Evolutionary conservation across 768 basidiomycete genomes (phyloP).

Genomic region (Exsudoporus frostii): DNA sequence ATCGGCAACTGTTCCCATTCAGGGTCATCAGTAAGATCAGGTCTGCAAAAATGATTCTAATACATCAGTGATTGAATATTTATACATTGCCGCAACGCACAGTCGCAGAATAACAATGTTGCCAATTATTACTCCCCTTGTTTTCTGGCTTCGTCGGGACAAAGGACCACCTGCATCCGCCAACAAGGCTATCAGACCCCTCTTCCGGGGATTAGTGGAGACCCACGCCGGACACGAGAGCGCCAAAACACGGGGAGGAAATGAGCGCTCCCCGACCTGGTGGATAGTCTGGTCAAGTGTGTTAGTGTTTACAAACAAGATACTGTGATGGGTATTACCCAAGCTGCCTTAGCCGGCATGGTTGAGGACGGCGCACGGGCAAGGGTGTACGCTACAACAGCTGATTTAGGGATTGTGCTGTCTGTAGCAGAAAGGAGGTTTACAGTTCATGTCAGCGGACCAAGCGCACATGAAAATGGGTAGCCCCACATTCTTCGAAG

Average conservation of each 20-base stretch:
- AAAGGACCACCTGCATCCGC: slow-evolving; percentile 45
- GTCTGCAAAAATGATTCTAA: slow-evolving; percentile 34
- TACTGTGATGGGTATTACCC: slow-evolving; percentile 35
- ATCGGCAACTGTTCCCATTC: slow-evolving; percentile 50
- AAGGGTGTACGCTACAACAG: slow-evolving; percentile 31
- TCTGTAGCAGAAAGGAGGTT: slow-evolving; percentile 43
- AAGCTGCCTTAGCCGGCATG: slow-evolving; percentile 26
- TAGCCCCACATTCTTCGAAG: slow-evolving; percentile 55
- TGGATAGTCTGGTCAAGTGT: slow-evolving; percentile 13
- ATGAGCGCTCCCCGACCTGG: slow-evolving; percentile 37
- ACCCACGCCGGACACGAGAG: slow-evolving; percentile 40
- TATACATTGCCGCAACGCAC: slow-evolving; percentile 32
- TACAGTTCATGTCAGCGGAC: background rate
- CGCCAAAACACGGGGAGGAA: slow-evolving; percentile 44
- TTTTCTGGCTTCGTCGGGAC: slow-evolving; percentile 29
- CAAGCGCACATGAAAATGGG: background rate
- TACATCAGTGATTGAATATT: background rate
- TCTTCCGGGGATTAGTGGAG: slow-evolving; percentile 28
- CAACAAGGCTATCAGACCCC: slow-evolving; percentile 45
- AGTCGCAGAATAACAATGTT: slow-evolving; percentile 48
- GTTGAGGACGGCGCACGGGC: slow-evolving; percentile 31
- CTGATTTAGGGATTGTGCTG: slow-evolving; percentile 35
- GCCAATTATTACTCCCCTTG: slow-evolving; percentile 46
- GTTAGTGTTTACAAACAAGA: slow-evolving; percentile 4
- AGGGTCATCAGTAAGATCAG: slow-evolving; percentile 48